phyloP scores from a whole-genome alignment of 2,329 filamentous ascomycete genomes.

The Colletotrichum costaricense region DNA sequence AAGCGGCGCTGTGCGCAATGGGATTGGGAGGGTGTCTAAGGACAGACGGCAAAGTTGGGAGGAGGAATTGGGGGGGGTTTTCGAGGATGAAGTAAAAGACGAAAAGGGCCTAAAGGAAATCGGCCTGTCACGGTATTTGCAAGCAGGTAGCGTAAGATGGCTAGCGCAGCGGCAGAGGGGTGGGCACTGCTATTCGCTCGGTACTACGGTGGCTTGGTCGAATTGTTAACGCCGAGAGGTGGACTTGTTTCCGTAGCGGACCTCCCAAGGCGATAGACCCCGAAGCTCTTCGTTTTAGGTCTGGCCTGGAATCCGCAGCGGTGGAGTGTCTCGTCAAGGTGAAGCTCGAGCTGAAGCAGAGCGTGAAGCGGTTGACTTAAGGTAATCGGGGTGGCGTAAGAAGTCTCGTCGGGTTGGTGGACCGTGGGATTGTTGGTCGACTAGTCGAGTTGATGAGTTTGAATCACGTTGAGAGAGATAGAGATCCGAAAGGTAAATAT shows the following conservation, averaged over 20 bases:
- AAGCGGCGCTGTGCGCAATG: background rate
- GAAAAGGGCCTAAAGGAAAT: background rate
- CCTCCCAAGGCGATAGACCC: constrained; percentile 9
- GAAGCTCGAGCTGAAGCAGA: constrained; percentile 10
- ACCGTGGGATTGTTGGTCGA: background rate
- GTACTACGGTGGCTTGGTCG: constrained; percentile 31
- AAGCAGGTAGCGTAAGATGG: constrained; percentile 20
- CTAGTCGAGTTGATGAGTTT: background rate
- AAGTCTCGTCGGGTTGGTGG: background rate
- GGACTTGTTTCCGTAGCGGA: background rate
- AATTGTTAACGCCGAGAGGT: constrained; percentile 22
- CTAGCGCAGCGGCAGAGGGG: constrained; percentile 20
- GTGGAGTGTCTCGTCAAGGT: constrained; percentile 16
- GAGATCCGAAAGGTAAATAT: too few relatives aligned
- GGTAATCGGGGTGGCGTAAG: background rate
- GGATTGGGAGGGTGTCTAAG: background rate
- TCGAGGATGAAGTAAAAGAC: background rate
- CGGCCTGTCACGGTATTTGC: constrained; percentile 25
- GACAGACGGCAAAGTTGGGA: background rate
- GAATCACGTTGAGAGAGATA: background rate
- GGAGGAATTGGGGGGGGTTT: background rate
- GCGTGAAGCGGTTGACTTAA: background rate
- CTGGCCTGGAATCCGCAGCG: constrained; percentile 12
- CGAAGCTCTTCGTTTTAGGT: constrained; percentile 12
- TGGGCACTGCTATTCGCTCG: constrained; percentile 29